A percentile compares a stretch with the other conserved stretches of the same genome.
These are phyloP conservation scores for Vanrija sp. DNA, from an alignment of 1,284 basidiomycete genomes.

Conservation along the genomic window DNA sequence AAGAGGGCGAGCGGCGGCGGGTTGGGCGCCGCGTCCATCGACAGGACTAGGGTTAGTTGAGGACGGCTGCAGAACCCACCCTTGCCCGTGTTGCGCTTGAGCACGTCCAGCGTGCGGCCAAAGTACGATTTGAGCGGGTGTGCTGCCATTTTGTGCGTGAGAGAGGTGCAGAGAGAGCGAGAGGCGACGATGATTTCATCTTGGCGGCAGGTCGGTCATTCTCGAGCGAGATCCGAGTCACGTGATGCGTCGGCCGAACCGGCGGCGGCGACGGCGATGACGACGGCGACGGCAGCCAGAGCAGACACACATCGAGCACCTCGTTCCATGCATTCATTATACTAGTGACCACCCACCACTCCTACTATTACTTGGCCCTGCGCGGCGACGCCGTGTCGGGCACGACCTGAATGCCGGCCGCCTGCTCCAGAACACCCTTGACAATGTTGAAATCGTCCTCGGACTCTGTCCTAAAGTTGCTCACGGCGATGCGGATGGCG, in stretches of 20 bases:
- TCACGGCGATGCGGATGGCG: slow-evolving; percentile 52
- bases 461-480: slow-evolving; percentile 52
- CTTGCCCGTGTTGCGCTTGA: slow-evolving; percentile 33
- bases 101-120: slow-evolving; percentile 35
- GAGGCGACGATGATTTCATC: background rate
- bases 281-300: too few species aligned
- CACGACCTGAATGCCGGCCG: background rate
- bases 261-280: too few species aligned
- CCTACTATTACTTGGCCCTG: too few species aligned
- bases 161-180: background rate
- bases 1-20: slow-evolving; percentile 30
- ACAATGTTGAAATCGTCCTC: slow-evolving; percentile 29
- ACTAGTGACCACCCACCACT: too few species aligned
- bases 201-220: too few species aligned
- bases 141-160: slow-evolving; percentile 15
- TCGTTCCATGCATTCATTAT: too few species aligned
- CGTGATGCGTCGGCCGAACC: too few species aligned
- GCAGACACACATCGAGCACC: too few species aligned
- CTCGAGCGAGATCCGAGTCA: too few species aligned
- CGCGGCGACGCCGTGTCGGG: too few species aligned
- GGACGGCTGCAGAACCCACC: slow-evolving; percentile 24
- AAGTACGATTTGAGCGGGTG: slow-evolving; percentile 37
- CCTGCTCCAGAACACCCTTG: slow-evolving; percentile 20
- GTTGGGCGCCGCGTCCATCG: slow-evolving; percentile 28
- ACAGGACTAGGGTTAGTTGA: slow-evolving; percentile 26